phyloP scores from a whole-genome alignment of 2,329 filamentous ascomycete species.

The Elsinoe perseae region DNA sequence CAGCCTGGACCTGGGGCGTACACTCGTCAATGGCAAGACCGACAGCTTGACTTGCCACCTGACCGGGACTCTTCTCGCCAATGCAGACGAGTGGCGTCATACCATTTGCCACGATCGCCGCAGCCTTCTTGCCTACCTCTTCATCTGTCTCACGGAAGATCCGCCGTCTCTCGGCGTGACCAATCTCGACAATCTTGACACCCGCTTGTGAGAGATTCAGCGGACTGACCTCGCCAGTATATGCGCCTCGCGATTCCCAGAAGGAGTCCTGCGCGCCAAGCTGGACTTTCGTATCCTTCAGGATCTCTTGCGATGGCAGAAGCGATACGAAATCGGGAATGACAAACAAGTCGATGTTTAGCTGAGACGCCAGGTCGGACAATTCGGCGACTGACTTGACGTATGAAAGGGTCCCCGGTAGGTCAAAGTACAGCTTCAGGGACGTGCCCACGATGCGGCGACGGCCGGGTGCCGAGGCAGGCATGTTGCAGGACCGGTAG shows the following conservation, averaged over 20 bases:
- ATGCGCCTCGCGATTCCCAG: constrained; percentile 62
- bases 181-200: constrained; percentile 66
- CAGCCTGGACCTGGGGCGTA: constrained; percentile 54
- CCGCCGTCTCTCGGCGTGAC: constrained; percentile 68
- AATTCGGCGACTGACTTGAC: constrained; percentile 37
- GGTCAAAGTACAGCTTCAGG: constrained; percentile 74
- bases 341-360: constrained; percentile 62
- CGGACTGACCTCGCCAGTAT: constrained; percentile 71
- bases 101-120: constrained; percentile 58
- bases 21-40: constrained; percentile 59
- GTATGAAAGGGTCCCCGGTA: constrained; percentile 50
- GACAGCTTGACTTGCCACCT: constrained; percentile 42
- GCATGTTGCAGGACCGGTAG: constrained; percentile 1
- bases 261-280: constrained; percentile 71
- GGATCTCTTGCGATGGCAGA: constrained; percentile 42
- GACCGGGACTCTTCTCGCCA: constrained; percentile 53
- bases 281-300: constrained; percentile 47
- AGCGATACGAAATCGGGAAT: constrained; percentile 71
- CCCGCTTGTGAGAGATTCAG: constrained; percentile 59
- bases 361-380: constrained; percentile 46
- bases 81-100: constrained; percentile 74
- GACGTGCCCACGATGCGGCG: constrained; percentile 65
- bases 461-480: constrained; percentile 27
- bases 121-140: constrained; percentile 59
- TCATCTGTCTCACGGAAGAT: constrained; percentile 69